Conservation (phyloP, 208 protist species). For the Phytomonas serpens region DNA sequence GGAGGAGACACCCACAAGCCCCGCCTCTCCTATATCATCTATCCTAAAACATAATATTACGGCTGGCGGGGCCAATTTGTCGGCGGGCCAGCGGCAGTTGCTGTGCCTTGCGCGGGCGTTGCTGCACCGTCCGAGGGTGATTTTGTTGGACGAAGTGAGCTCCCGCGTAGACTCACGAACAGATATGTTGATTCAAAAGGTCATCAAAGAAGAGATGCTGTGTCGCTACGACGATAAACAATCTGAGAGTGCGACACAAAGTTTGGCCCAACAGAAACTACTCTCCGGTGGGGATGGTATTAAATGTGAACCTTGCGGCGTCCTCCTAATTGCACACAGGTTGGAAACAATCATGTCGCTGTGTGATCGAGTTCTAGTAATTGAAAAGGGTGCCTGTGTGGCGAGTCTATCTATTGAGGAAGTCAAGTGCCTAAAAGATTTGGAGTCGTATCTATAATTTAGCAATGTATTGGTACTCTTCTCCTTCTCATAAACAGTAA, state of each 20-base stretch:
- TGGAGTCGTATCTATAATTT: conserved; percentile 39
- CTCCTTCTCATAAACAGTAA: neutral
- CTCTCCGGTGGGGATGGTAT: neutral
- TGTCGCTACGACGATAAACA: conserved; percentile 13
- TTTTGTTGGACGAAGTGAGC: conserved; percentile 97
- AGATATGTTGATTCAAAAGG: conserved; percentile 88
- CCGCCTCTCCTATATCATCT: neutral
- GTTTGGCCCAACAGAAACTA: neutral
- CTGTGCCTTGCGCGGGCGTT: conserved; percentile 94
- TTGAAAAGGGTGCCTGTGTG: conserved; percentile 41
- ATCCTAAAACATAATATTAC: conserved; percentile 55
- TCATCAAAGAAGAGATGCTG: conserved; percentile 71
- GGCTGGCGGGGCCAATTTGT: conserved; percentile 82
- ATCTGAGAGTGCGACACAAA: neutral
- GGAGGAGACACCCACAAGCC: neutral
- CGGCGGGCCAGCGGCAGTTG: conserved; percentile 93
- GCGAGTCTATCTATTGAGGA: conserved; percentile 40
- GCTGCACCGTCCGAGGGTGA: conserved; percentile 75
- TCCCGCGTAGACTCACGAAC: conserved; percentile 70
- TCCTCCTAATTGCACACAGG: conserved; percentile 95
- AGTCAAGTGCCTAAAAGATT: conserved; percentile 29
- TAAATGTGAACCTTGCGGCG: conserved; percentile 50
- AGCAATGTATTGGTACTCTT: neutral
- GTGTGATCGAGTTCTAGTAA: conserved; percentile 86
- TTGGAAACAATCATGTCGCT: conserved; percentile 93